These are phyloP conservation scores for Penicillium atrosanguineum DNA, from an alignment of 495 filamentous ascomycete genomes.

Conservation along the genomic window DNA sequence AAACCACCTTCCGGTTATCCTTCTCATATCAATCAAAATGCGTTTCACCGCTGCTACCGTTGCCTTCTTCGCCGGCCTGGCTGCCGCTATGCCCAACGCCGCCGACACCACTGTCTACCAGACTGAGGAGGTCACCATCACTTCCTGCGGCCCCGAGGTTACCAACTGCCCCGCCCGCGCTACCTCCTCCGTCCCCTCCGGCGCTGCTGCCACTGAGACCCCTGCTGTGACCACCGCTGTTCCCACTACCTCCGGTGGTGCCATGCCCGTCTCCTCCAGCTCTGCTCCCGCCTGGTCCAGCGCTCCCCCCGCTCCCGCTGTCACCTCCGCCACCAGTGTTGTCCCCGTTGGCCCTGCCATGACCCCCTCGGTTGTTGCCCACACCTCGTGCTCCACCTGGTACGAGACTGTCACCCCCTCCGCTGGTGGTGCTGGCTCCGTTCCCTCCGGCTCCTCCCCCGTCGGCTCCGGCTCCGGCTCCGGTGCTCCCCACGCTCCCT, in stretches of 20 bases:
- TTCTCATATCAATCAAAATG: slow-evolving; percentile 46
- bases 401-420: slow-evolving; percentile 3
- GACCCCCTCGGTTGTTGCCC: slow-evolving; percentile 4
- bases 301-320: slow-evolving; percentile 14
- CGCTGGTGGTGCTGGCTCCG: slow-evolving; percentile 17
- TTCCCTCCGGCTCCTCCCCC: slow-evolving; percentile 20
- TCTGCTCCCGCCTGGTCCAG: slow-evolving; percentile 9
- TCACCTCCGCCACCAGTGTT: slow-evolving; percentile 6
- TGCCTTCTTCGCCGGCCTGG: slow-evolving; percentile 51
- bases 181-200: slow-evolving; percentile 14
- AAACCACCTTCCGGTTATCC: slow-evolving; percentile 38
- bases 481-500: slow-evolving; percentile 30
- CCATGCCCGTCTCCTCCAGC: slow-evolving; percentile 18
- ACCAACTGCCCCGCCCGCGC: slow-evolving; percentile 54
- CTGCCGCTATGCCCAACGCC: slow-evolving; percentile 36
- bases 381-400: neutral
- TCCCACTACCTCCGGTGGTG: slow-evolving; percentile 13
- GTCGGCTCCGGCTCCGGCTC: slow-evolving; percentile 10
- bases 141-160: slow-evolving; percentile 58
- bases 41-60: slow-evolving; percentile 51
- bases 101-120: slow-evolving; percentile 49
- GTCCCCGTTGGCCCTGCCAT: slow-evolving; percentile 4
- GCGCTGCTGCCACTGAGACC: slow-evolving; percentile 16
- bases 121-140: slow-evolving; percentile 56
- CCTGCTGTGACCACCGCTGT: slow-evolving; percentile 8